A percentile compares a stretch with the other conserved stretches of the same genome.
phyloP scores from a whole-genome alignment of 2,329 filamentous ascomycete species.

The Phyllosticta paracitricarpa region DNA sequence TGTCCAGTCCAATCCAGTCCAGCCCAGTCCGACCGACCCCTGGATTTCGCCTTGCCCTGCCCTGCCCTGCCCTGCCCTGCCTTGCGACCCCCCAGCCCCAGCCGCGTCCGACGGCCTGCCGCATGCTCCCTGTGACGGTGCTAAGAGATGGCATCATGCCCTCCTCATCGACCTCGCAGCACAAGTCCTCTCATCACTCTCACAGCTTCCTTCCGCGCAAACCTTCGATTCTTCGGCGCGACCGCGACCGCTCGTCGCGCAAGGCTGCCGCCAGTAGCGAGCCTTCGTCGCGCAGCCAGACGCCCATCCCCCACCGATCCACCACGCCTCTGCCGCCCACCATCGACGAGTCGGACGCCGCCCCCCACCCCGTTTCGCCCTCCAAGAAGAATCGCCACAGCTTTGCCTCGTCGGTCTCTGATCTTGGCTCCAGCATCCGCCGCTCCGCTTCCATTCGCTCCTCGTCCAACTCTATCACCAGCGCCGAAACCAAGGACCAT shows the following conservation, averaged over 20 bases:
- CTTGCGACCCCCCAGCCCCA: not conserved
- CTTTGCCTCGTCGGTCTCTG: conserved; percentile 27
- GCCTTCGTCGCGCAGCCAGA: conserved; percentile 4
- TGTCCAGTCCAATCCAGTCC: no score
- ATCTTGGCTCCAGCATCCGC: conserved; percentile 29
- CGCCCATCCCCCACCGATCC: conserved; percentile 4
- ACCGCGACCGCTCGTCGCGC: conserved; percentile 1
- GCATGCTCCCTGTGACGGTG: conserved; percentile 4
- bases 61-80: not conserved
- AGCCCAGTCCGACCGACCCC: not conserved
- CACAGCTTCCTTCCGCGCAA: conserved; percentile 9
- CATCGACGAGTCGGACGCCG: conserved; percentile 8
- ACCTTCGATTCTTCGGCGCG: conserved; percentile 9
- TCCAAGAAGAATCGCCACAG: conserved; percentile 15
- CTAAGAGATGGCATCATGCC: conserved; percentile 6
- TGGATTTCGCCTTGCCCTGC: not conserved
- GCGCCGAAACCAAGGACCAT: conserved; percentile 17
- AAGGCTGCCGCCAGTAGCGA: conserved; percentile 2
- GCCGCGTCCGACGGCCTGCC: conserved; percentile 3
- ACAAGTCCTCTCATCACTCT: not conserved
- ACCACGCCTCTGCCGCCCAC: conserved; percentile 9
- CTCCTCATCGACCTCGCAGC: conserved; percentile 4
- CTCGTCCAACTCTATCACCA: conserved; percentile 20
- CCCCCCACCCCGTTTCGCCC: conserved; percentile 12
- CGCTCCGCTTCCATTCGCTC: conserved; percentile 33